Evolutionary conservation across 2,329 filamentous ascomycete genomes (phyloP), one percentile per base, ranked within the genome.

Genomic region (Allantophomopsis cytisporea): DNA sequence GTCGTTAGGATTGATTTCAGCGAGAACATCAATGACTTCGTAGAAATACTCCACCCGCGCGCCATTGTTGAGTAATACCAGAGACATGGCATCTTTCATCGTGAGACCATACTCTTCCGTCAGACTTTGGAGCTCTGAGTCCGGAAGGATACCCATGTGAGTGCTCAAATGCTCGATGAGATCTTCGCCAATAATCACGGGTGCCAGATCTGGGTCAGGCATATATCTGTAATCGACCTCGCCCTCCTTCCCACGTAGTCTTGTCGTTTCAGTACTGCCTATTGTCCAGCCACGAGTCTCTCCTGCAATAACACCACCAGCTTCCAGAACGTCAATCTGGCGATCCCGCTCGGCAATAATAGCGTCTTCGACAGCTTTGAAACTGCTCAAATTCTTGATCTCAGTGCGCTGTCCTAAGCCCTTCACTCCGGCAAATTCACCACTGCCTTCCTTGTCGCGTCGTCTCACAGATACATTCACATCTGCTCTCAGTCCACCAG

Each of bases 151-250:
- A 4, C 85, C 83, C 43, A 94, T 61, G 0, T 69, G 80, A 1
- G 59, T 49, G 15, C 60, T 62, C 12, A 96, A 65, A 45, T 79
- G 66, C 5, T 66, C 54, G 4, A 95, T 64, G 1, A 96, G 66
- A 41, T 83, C 77, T 2, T 68, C 54, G 7, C 77, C 78, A 43
- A 98, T 81, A 2, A 87, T 56, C 2, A 98, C 66, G 2, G 91
- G 86, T 0, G 75, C 71, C 12, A 98, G 68, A 55, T 98, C 91
- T 5, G 91, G 85, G 56, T 98, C 91, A 0, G 91, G 89, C 89
- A 98, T 96, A 56, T 98, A 98, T 33, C 91, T 73, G 59, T 98
- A 98, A 59, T 98, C 91, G 5, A 96, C 87, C 54, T 94, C 89
- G 36, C 91, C 91, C 58, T 96, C 91, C 58, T 98, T 98, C 18